phyloP scores from a whole-genome alignment of 1,139 yeast genomes.

The Kluyveromyces sp. region DNA sequence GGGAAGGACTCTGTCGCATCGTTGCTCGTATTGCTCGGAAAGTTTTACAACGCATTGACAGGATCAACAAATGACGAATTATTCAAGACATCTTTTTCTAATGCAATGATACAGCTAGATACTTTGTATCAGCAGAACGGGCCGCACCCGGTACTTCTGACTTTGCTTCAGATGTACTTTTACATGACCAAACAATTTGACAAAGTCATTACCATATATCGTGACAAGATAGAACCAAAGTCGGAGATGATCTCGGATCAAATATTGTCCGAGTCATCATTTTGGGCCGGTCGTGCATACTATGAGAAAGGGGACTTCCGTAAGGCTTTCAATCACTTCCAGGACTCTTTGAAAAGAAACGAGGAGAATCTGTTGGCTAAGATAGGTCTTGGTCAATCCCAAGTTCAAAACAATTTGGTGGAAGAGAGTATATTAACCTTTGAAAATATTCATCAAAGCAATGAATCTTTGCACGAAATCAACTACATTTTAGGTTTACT shows the following conservation, averaged over 20 bases:
- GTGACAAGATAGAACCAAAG: slow-evolving; percentile 39
- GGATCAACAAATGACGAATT: slow-evolving; percentile 42
- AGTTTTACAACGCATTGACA: slow-evolving; percentile 57
- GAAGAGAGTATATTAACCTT: slow-evolving; percentile 85
- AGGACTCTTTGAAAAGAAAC: slow-evolving; percentile 58
- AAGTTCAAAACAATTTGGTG: slow-evolving; percentile 60
- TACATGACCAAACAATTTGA: slow-evolving; percentile 56
- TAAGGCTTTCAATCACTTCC: slow-evolving; percentile 65
- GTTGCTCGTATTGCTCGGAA: slow-evolving; percentile 58
- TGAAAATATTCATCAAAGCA: slow-evolving; percentile 62
- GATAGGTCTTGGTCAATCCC: slow-evolving; percentile 83
- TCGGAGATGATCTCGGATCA: slow-evolving; percentile 26
- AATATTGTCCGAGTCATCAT: slow-evolving; percentile 67
- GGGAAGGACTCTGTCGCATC: slow-evolving; percentile 56
- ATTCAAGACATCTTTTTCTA: slow-evolving; percentile 45
- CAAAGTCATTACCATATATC: slow-evolving; percentile 50
- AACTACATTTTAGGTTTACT: slow-evolving; percentile 69
- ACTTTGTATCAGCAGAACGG: slow-evolving; percentile 21
- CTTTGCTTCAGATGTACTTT: slow-evolving; percentile 46
- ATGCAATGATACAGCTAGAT: slow-evolving; percentile 36
- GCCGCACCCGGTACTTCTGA: slow-evolving; percentile 39
- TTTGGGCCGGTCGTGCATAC: slow-evolving; percentile 80
- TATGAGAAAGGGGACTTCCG: slow-evolving; percentile 54
- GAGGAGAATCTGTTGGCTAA: slow-evolving; percentile 61
- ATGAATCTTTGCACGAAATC: slow-evolving; percentile 70